A percentile compares a stretch with the other conserved stretches of the same genome.
Conservation (phyloP, 1,284 basidiomycete species). For the Cryptococcus amylolentus region DNA sequence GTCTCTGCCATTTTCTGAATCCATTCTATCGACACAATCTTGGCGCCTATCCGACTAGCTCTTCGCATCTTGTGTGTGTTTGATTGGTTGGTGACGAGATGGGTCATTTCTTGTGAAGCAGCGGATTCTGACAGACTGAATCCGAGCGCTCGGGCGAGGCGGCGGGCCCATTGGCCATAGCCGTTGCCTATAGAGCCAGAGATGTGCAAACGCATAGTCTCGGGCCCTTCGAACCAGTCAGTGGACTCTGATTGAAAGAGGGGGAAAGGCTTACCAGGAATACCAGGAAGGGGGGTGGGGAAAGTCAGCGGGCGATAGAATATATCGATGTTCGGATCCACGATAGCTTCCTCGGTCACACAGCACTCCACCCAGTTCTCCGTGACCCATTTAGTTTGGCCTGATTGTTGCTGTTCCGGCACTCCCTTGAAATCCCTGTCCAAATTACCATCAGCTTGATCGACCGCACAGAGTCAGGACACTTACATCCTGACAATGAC, state of each 20-base stretch:
- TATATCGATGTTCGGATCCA: slow-evolving; percentile 34
- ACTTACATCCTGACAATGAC: slow-evolving; percentile 44
- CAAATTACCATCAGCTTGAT: neutral
- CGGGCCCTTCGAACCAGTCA: neutral
- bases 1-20: slow-evolving; percentile 32
- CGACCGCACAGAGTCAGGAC: neutral
- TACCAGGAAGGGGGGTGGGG: slow-evolving; percentile 34
- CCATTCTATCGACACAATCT: slow-evolving; percentile 37
- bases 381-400: slow-evolving; percentile 25
- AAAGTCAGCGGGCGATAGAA: slow-evolving; percentile 39
- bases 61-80: slow-evolving; percentile 35
- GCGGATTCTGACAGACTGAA: neutral
- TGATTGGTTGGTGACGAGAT: slow-evolving; percentile 31
- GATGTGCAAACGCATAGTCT: slow-evolving; percentile 31
- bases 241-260: neutral
- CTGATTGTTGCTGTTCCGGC: neutral
- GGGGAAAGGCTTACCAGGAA: neutral
- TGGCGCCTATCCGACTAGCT: slow-evolving; percentile 38
- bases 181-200: slow-evolving; percentile 19
- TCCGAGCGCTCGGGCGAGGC: slow-evolving; percentile 39
- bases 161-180: slow-evolving; percentile 3
- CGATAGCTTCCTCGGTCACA: slow-evolving; percentile 32
- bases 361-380: slow-evolving; percentile 50
- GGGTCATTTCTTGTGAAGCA: slow-evolving; percentile 28
- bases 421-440: neutral